Evolutionary conservation across 2,329 filamentous ascomycete species (phyloP).

Genomic region (Sporothrix humicola): DNA sequence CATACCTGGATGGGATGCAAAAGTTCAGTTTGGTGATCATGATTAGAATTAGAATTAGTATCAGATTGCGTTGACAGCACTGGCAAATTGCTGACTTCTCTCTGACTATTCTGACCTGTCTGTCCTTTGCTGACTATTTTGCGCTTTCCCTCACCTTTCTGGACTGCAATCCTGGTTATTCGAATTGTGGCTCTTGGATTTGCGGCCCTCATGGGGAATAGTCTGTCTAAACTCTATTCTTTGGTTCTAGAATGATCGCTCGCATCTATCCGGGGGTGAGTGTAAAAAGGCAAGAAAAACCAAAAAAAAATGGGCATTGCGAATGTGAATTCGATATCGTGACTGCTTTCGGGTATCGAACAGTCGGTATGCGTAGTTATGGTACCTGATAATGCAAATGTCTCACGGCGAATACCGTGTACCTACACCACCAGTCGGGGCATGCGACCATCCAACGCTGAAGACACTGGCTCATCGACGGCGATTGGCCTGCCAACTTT

Average conservation of each 20-base stretch:
- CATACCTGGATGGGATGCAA: not conserved
- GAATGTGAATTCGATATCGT: not conserved
- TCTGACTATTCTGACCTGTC: not conserved
- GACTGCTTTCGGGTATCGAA: not conserved
- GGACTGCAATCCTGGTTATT: no score
- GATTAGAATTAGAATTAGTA: no score
- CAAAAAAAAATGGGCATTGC: not conserved
- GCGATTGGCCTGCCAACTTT: not conserved
- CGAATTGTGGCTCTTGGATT: no score
- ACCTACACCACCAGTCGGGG: not conserved
- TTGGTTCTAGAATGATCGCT: not conserved
- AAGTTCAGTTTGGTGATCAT: not conserved
- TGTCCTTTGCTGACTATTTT: not conserved
- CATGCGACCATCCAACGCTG: not conserved
- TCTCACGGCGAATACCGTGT: no score
- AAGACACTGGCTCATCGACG: not conserved
- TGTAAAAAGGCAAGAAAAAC: not conserved
- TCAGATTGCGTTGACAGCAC: no score
- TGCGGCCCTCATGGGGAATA: no score
- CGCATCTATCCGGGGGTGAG: slow-evolving; percentile 5
- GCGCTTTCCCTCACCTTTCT: not conserved
- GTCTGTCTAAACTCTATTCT: not conserved
- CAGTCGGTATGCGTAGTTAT: not conserved
- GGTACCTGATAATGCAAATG: not conserved
- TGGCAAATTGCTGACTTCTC: no score